Percentiles rank a stretch among this genome's conserved stretches.
phyloP scores from a whole-genome alignment of 495 filamentous ascomycete species.

The Penicillium tannophilum region DNA sequence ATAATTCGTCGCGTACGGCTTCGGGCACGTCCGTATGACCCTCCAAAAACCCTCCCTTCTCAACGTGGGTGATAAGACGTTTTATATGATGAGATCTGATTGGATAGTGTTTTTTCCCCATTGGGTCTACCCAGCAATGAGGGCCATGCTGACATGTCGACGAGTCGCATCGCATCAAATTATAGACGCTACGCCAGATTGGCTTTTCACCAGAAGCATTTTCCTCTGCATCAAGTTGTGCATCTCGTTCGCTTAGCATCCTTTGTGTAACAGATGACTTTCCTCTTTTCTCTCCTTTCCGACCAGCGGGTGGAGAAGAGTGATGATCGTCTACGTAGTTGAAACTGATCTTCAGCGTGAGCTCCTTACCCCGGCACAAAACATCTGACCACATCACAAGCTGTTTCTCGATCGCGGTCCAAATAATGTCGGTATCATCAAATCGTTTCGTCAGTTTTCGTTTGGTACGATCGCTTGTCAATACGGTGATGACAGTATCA shows the following conservation, averaged over 20 bases:
- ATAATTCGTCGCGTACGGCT: slow-evolving; percentile 18
- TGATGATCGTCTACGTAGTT: slow-evolving; percentile 13
- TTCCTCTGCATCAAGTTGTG: slow-evolving; percentile 9
- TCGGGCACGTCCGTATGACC: slow-evolving; percentile 29
- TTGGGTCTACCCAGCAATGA: slow-evolving; percentile 35
- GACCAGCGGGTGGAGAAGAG: neutral
- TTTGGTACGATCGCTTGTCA: slow-evolving; percentile 15
- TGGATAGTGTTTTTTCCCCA: slow-evolving; percentile 32
- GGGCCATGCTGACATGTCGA: slow-evolving; percentile 22
- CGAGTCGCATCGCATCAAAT: slow-evolving; percentile 29
- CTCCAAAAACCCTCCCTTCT: slow-evolving; percentile 23
- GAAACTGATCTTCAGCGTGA: slow-evolving; percentile 16
- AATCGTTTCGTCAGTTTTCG: slow-evolving; percentile 22
- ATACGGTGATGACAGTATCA: neutral
- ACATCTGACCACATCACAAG: slow-evolving; percentile 15
- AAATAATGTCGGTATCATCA: slow-evolving; percentile 19
- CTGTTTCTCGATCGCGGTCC: slow-evolving; percentile 23
- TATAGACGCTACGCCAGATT: slow-evolving; percentile 34
- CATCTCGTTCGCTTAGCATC: neutral
- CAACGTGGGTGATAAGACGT: slow-evolving; percentile 21
- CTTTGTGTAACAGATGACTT: slow-evolving; percentile 10
- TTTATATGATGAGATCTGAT: slow-evolving; percentile 25
- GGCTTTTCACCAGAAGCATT: slow-evolving; percentile 21
- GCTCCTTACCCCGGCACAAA: slow-evolving; percentile 7
- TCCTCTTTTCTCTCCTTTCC: neutral